Base-by-base conservation (phyloP, 2,329 filamentous ascomycete species). In the Pseudocercospora macadamiae region DNA sequence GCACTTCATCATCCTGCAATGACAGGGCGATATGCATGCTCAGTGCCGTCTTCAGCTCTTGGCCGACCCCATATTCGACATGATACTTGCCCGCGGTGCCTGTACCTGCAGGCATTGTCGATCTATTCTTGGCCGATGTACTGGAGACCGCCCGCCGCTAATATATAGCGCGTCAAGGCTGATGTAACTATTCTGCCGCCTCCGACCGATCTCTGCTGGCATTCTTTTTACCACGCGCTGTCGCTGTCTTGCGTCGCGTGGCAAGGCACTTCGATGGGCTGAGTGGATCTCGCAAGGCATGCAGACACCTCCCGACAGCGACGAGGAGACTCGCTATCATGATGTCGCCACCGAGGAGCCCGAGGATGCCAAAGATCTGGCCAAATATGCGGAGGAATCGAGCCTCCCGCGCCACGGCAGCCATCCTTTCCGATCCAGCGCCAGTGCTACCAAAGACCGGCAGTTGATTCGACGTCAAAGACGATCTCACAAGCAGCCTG, bases 301-400 rank as follows among this genome's bases (percentile, higher is more conserved):
- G 58, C 54, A 60, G 42, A 51, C 47, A 14, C 58, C 58, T 8
- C 58, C 58, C 18, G 58, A 57, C 54, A 60, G 49, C 58, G 58
- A 60, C 58, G 26, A 44, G 58, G 58, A 57, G 14, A 42, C 49
- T 18, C 49, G 37, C 28, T 45, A 8, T 21, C 47, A 23, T 14
- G 25, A 51, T 18, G 16, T 36, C n/a, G 47, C 21, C 39, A 54
- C 34, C 23, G 16, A 45, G 12, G 16, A n/a, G 21, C 34, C n/a
- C 21, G 52, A 48, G 26, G 37, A 60, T 30, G 47, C 45, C 45
- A 45, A 54, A 18, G 52, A 21, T 30, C 37, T 28, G 9, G 52
- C 44, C 10, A 32, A 39, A 5, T 18, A 28, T 26, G 42, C 51
- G 23, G 58, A 57, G 23, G 39, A 21, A 26, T 30, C 51, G 51